A percentile compares a stretch with the other conserved stretches of the same genome.
Conservation (phyloP, 2,329 filamentous ascomycete species). For the Penicillium sp. region DNA sequence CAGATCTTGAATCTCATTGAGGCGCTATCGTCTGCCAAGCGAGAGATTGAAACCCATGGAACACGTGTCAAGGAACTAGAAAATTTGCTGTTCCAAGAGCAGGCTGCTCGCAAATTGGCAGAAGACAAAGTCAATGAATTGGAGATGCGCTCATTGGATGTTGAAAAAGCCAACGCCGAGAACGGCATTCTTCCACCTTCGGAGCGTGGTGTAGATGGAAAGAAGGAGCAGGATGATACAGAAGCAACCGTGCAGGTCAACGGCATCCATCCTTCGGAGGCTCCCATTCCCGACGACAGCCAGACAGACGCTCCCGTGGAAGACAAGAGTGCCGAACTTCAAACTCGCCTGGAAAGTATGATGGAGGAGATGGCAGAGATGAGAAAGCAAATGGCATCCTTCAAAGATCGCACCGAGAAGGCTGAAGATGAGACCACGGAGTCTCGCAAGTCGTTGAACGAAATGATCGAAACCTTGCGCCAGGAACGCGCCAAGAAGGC, state of each 20-base stretch:
- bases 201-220: conserved; percentile 15
- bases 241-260: conserved; percentile 12
- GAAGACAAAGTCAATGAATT: conserved; percentile 77
- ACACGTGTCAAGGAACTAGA: conserved; percentile 79
- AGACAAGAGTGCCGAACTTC: conserved; percentile 52
- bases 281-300: conserved; percentile 12
- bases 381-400: conserved; percentile 75
- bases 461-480: conserved; percentile 84
- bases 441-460: conserved; percentile 71
- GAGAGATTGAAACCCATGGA: conserved; percentile 81
- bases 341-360: conserved; percentile 73
- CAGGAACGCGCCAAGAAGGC: conserved; percentile 60
- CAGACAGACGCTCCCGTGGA: conserved; percentile 37
- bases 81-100: conserved; percentile 72
- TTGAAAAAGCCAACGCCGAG: conserved; percentile 46
- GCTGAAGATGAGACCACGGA: conserved; percentile 76
- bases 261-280: conserved; percentile 12
- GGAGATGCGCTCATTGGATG: conserved; percentile 55
- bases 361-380: conserved; percentile 77
- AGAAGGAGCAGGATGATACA: conserved; percentile 1
- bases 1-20: conserved; percentile 85
- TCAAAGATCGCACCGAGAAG: conserved; percentile 72
- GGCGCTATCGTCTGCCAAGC: conserved; percentile 77
- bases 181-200: conserved; percentile 50
- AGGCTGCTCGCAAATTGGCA: conserved; percentile 75